A percentile compares a stretch with the other conserved stretches of the same genome.
Conservation (phyloP, 257 asterid genomes). For the Gardenia jasminoides region DNA sequence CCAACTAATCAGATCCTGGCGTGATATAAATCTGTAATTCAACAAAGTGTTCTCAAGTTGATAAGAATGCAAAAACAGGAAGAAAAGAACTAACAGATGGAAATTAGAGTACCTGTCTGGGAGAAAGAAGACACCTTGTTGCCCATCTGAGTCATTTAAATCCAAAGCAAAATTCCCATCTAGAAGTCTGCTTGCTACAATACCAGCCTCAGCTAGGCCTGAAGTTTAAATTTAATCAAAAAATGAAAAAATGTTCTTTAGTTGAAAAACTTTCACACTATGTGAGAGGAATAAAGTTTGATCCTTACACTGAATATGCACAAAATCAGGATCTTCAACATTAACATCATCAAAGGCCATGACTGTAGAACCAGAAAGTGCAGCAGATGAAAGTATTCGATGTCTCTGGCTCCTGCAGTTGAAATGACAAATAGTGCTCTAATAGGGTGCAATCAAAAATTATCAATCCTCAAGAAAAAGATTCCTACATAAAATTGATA, state of each 20-base stretch:
- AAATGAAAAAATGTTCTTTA: conserved; percentile 14
- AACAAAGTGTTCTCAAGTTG: conserved; percentile 18
- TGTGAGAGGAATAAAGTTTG: conserved; percentile 12
- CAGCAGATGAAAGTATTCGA: conserved; percentile 56
- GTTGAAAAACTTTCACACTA: background rate
- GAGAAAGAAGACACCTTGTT: conserved; percentile 37
- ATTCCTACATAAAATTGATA: background rate
- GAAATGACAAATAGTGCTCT: conserved; percentile 19
- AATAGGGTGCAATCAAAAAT: background rate
- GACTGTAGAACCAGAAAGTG: conserved; percentile 66
- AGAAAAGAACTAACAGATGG: background rate
- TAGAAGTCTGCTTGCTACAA: conserved; percentile 73
- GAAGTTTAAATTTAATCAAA: conserved; percentile 18
- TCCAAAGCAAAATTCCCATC: conserved; percentile 23
- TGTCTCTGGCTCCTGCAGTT: conserved; percentile 55
- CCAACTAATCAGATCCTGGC: conserved; percentile 84
- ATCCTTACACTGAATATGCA: conserved; percentile 65
- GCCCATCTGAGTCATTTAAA: conserved; percentile 27
- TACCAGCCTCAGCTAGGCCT: conserved; percentile 95
- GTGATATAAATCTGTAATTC: conserved; percentile 62
- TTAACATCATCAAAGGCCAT: conserved; percentile 79
- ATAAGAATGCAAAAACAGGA: conserved; percentile 3
- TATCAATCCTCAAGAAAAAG: background rate
- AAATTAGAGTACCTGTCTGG: conserved; percentile 67
- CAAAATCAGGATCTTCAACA: conserved; percentile 80